Evolutionary conservation across 2,329 filamentous ascomycete species (phyloP).

Genomic region (Venturia nashicola): DNA sequence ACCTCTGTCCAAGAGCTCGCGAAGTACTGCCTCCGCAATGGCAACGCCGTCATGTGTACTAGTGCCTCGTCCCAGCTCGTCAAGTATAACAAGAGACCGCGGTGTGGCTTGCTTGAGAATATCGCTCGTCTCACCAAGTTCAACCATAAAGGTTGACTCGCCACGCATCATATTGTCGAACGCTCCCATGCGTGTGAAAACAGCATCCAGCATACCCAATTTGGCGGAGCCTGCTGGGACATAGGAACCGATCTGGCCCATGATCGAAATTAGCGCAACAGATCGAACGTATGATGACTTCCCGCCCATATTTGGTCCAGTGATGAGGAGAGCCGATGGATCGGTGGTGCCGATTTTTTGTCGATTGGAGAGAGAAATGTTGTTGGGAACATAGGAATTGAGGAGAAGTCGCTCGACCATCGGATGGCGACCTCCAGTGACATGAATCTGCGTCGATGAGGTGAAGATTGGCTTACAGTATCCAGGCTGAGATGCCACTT

Average conservation of each 20-base stretch:
- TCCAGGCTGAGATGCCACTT: slow-evolving; percentile 72
- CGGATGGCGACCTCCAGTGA: slow-evolving; percentile 71
- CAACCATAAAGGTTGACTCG: slow-evolving; percentile 96
- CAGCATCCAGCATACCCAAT: slow-evolving; percentile 77
- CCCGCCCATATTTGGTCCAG: slow-evolving; percentile 96
- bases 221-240: slow-evolving; percentile 66
- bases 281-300: slow-evolving; percentile 97
- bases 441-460: slow-evolving; percentile 52
- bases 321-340: slow-evolving; percentile 71
- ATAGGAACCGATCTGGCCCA: slow-evolving; percentile 90
- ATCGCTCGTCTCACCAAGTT: slow-evolving; percentile 80
- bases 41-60: slow-evolving; percentile 93
- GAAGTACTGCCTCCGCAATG: slow-evolving; percentile 83
- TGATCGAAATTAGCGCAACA: slow-evolving; percentile 80
- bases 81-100: slow-evolving; percentile 76
- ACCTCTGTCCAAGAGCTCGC: slow-evolving; percentile 64
- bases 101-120: slow-evolving; percentile 84
- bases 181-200: slow-evolving; percentile 92
- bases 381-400: slow-evolving; percentile 83
- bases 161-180: slow-evolving; percentile 92
- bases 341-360: slow-evolving; percentile 29
- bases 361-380: slow-evolving; percentile 32
- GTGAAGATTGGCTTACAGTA: slow-evolving; percentile 66
- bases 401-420: slow-evolving; percentile 89
- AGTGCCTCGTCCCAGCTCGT: slow-evolving; percentile 88